Conservation (phyloP, 2,329 filamentous ascomycete genomes). For the Trichoderma sp. region DNA sequence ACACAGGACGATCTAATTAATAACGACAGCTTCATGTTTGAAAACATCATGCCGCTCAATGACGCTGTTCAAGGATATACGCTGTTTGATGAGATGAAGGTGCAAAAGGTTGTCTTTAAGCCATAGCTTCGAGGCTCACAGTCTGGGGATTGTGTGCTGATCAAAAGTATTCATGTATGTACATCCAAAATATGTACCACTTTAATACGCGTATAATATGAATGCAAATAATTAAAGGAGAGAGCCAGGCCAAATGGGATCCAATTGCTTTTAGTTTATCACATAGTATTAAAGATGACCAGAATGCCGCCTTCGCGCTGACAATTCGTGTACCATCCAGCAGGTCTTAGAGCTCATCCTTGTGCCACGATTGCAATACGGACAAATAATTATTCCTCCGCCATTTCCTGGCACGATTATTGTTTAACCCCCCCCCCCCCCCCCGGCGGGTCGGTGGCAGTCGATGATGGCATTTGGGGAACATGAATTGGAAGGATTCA, state of each 20-base stretch:
- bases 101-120: slow-evolving; percentile 70
- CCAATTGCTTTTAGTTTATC: not conserved
- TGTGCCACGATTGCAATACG: not conserved
- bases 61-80: slow-evolving; percentile 67
- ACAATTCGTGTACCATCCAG: no score
- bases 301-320: no score
- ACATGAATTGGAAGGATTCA: not conserved
- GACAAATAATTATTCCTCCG: not conserved
- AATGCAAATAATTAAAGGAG: not conserved
- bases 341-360: no score
- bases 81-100: slow-evolving; percentile 69
- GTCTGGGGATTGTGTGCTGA: not conserved
- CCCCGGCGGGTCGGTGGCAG: no score
- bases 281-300: not conserved
- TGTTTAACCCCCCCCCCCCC: no score
- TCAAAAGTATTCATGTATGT: not conserved
- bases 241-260: not conserved
- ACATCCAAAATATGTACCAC: not conserved
- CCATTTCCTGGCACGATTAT: no score
- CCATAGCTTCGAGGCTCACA: slow-evolving; percentile 26
- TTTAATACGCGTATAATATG: not conserved
- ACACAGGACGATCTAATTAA: not conserved
- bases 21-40: slow-evolving; percentile 65
- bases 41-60: slow-evolving; percentile 68
- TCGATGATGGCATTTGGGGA: not conserved